Evolutionary conservation across 345 rosid genomes (phyloP).

Genomic region (Turritis glabra): DNA sequence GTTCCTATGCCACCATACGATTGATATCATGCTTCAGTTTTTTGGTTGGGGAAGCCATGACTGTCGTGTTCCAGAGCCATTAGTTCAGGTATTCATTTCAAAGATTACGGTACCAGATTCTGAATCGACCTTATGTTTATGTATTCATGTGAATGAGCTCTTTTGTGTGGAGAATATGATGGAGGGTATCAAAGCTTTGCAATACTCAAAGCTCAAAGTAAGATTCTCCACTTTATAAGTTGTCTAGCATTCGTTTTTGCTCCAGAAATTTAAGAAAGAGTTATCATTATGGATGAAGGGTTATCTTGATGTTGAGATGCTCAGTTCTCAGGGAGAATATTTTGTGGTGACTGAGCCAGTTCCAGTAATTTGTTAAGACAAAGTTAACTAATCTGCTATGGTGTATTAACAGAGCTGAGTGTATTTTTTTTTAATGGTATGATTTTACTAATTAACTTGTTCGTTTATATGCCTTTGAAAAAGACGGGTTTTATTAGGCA

Average conservation of each 20-base stretch:
- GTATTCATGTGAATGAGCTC: neutral
- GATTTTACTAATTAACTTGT: neutral
- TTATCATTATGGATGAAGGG: neutral
- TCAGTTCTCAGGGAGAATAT: neutral
- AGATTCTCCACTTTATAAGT: too few relatives aligned
- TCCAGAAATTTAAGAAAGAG: neutral
- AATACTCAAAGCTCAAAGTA: neutral
- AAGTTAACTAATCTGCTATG: neutral
- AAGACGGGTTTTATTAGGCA: neutral
- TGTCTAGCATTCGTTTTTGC: too few relatives aligned
- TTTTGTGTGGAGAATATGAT: slow-evolving; percentile 1
- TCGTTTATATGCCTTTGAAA: neutral
- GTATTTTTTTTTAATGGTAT: neutral
- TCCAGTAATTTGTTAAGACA: neutral
- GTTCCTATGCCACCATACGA: neutral
- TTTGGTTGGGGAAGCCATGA: neutral
- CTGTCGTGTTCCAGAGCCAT: neutral
- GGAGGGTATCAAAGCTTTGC: neutral
- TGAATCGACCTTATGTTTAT: neutral
- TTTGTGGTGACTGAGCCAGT: neutral
- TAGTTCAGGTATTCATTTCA: neutral
- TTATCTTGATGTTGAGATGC: neutral
- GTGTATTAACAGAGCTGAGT: neutral
- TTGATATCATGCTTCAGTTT: neutral
- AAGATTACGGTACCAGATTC: neutral